Conservation (phyloP, 345 rosid genomes). For the Hibiscus tridactylites region DNA sequence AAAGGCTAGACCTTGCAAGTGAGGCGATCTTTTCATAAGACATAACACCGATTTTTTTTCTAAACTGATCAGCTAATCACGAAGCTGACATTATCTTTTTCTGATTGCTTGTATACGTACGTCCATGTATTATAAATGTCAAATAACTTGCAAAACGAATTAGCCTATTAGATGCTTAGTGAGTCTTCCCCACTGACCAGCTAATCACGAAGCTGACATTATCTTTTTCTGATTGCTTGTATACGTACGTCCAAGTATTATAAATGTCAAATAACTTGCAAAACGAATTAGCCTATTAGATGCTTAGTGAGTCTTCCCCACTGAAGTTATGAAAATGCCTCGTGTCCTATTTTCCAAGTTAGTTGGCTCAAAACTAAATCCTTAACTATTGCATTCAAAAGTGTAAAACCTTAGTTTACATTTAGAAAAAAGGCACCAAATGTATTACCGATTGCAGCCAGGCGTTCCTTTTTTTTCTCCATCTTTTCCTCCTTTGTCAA, state of each 20-base stretch:
- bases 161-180: neutral
- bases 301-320: neutral
- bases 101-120: neutral
- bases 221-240: too few relatives aligned
- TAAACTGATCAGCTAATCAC: neutral
- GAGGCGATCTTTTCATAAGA: neutral
- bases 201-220: neutral
- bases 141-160: neutral
- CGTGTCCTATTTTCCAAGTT: neutral
- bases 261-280: neutral
- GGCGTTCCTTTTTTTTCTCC: conserved; percentile 90
- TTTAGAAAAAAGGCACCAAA: neutral
- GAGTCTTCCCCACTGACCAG: neutral
- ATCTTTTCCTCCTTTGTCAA: conserved; percentile 80
- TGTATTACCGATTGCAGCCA: conserved; percentile 85
- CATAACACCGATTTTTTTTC: neutral
- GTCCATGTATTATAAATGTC: neutral
- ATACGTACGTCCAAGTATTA: neutral
- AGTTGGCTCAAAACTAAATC: neutral
- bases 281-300: neutral
- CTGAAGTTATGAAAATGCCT: neutral
- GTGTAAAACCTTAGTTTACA: conserved; percentile 2
- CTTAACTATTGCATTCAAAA: neutral
- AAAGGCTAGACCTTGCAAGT: neutral
- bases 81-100: neutral